phyloP scores from a whole-genome alignment of 2,329 filamentous ascomycete genomes.

The Alternaria brassicicola region DNA sequence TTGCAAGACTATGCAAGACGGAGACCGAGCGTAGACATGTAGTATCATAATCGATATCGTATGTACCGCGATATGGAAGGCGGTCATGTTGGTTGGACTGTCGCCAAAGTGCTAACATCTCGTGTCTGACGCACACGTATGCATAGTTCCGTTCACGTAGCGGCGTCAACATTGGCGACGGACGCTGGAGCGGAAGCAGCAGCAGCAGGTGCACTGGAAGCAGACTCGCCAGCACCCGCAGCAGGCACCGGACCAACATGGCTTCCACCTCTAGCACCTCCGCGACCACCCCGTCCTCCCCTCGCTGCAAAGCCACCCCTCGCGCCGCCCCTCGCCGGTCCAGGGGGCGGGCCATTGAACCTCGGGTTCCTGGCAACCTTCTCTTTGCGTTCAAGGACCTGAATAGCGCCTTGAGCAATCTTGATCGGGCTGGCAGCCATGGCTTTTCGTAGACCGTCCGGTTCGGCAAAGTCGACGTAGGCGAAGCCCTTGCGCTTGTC shows the following conservation, averaged over 20 bases:
- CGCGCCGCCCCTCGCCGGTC: constrained; percentile 38
- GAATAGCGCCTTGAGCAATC: constrained; percentile 83
- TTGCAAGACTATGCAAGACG: background rate
- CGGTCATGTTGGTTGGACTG: background rate
- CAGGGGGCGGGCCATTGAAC: constrained; percentile 36
- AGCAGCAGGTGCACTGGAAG: constrained; percentile 12
- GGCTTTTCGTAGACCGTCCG: constrained; percentile 75
- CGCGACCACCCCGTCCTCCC: constrained; percentile 45
- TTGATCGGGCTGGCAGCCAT: constrained; percentile 80
- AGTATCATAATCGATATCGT: background rate
- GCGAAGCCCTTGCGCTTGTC: constrained; percentile 95
- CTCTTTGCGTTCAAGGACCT: constrained; percentile 83
- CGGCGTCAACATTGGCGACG: constrained; percentile 14
- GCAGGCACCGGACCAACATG: constrained; percentile 21
- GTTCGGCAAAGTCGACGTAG: constrained; percentile 84
- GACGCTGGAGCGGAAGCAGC: constrained; percentile 13
- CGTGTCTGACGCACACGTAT: background rate
- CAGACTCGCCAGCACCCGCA: constrained; percentile 13
- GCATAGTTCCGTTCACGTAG: background rate
- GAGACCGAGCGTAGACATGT: background rate
- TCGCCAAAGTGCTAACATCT: background rate
- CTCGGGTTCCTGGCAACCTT: constrained; percentile 40
- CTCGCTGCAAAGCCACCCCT: constrained; percentile 43
- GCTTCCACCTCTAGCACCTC: constrained; percentile 40
- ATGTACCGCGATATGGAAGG: background rate